Evolutionary conservation across 257 asterid species (phyloP), one percentile per base, ranked within the genome.

Genomic region (Plantago major): DNA sequence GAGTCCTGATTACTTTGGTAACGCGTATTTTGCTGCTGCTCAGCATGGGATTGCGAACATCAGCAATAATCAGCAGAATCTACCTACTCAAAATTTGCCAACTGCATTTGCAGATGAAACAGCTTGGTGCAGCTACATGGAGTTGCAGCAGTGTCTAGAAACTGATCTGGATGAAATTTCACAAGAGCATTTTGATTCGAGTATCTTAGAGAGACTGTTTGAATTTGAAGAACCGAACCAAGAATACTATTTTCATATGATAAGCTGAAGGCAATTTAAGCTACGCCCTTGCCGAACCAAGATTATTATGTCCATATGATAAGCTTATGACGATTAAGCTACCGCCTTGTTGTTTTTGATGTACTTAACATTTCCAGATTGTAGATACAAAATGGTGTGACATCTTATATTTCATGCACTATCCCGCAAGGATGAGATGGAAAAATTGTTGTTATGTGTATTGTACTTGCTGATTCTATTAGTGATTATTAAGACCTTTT

Each of bases 171-270:
- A 72, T 16, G 78, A 64, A n/a, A 54, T 44, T 18, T 44, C 58
- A 33, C 67, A 71, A 48, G 60, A 55, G 11, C 56, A 48, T 66
- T 26, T 46, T 12, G 54, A 58, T 54, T 65, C 74, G 5, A 26
- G 55, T 19, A 44, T 52, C 49, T 43, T 69, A 2, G 74, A 75
- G 40, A 48, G 47, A 53, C 67, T 59, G 9, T 61, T 69, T 30
- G 68, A 73, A 48, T 58, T 69, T 30, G 68, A 73, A 48, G 67
- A 70, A 62, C 64, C 64, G 45, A 62, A 65, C 65, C 74, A 76
- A 67, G 77, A 71, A 22, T 28, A 50, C 18, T 70, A 58, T 54
- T 37, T 55, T 54, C 48, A 57, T 56, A 42, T 64, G 40, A 63
- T 46, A 26, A 62, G 28, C 58, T 49, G 16, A 63, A 18, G 15